Conservation (phyloP, 2,329 filamentous ascomycete genomes). For the Penicillium sp. region DNA sequence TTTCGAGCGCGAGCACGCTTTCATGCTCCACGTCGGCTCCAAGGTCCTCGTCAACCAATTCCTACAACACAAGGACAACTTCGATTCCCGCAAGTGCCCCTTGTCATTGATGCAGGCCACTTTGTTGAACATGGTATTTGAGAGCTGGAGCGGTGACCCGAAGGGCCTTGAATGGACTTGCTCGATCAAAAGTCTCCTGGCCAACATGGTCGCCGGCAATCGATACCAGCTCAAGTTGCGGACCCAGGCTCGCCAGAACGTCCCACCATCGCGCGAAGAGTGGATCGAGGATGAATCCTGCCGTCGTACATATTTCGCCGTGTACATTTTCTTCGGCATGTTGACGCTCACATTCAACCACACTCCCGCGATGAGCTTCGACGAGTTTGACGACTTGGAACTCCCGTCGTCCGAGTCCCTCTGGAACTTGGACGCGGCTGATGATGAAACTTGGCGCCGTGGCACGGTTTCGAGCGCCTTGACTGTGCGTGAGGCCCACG, state of each 20-base stretch:
- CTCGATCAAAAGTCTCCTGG: constrained; percentile 94
- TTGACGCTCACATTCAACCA: constrained; percentile 95
- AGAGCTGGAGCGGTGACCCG: constrained; percentile 96
- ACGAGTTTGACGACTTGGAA: constrained; percentile 89
- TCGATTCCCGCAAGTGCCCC: constrained; percentile 93
- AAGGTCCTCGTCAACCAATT: constrained; percentile 97
- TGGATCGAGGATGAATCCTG: constrained; percentile 98
- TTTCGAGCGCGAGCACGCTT: constrained; percentile 93
- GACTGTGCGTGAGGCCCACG: constrained; percentile 88
- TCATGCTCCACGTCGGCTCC: constrained; percentile 92
- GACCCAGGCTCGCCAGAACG: constrained; percentile 71
- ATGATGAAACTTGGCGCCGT: constrained; percentile 78
- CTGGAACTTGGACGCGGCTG: constrained; percentile 75
- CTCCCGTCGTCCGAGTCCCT: constrained; percentile 87
- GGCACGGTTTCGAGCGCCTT: constrained; percentile 61
- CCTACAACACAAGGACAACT: constrained; percentile 95
- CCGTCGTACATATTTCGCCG: constrained; percentile 90
- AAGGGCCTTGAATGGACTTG: constrained; percentile 98
- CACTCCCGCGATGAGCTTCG: constrained; percentile 94
- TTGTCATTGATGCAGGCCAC: constrained; percentile 98
- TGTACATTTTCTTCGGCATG: constrained; percentile 97
- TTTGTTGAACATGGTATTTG: constrained; percentile 95
- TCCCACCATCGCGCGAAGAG: constrained; percentile 68
- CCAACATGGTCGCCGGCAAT: constrained; percentile 97
- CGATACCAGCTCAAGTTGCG: constrained; percentile 91